phyloP scores from a whole-genome alignment of 129 eudicot species.

The Kitagawia praeruptora region DNA sequence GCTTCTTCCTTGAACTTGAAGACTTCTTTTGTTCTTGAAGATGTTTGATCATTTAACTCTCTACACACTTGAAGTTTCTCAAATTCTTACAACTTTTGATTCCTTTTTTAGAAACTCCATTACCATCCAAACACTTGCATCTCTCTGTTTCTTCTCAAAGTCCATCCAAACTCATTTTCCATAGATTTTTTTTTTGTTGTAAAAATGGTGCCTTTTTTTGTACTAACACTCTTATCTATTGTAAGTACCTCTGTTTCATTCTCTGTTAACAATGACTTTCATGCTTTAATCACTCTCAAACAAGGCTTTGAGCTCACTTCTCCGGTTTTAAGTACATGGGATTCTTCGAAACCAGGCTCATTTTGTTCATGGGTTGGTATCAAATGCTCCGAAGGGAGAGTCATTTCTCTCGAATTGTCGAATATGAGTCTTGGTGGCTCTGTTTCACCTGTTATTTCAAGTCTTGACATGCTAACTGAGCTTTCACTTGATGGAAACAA shows the following conservation, averaged over 20 bases:
- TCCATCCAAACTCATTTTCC: slow-evolving; percentile 40
- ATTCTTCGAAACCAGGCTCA: slow-evolving; percentile 59
- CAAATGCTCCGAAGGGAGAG: slow-evolving; percentile 55
- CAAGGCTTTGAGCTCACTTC: slow-evolving; percentile 49
- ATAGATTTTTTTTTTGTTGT: slow-evolving; percentile 14
- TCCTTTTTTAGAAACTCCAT: slow-evolving; percentile 36
- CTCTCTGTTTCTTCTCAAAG: slow-evolving; percentile 39
- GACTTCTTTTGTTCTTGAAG: slow-evolving; percentile 49
- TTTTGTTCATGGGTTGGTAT: slow-evolving; percentile 83
- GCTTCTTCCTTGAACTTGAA: slow-evolving; percentile 78
- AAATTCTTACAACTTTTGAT: slow-evolving; percentile 40
- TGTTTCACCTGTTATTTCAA: slow-evolving; percentile 59
- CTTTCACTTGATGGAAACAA: slow-evolving; percentile 81
- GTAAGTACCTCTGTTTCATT: slow-evolving; percentile 32
- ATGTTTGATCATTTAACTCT: slow-evolving; percentile 63
- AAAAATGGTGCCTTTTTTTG: slow-evolving; percentile 37
- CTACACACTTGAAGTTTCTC: slow-evolving; percentile 40
- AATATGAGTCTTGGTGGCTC: slow-evolving; percentile 67
- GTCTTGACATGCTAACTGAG: slow-evolving; percentile 37
- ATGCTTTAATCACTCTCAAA: slow-evolving; percentile 58
- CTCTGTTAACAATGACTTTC: slow-evolving; percentile 57
- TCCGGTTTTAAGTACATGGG: slow-evolving; percentile 42
- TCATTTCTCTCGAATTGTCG: slow-evolving; percentile 62
- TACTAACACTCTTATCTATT: slow-evolving; percentile 45
- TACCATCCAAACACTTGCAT: slow-evolving; percentile 36